Evolutionary conservation across 768 basidiomycete species (phyloP).

Genomic region (Tricholoma sp.): DNA sequence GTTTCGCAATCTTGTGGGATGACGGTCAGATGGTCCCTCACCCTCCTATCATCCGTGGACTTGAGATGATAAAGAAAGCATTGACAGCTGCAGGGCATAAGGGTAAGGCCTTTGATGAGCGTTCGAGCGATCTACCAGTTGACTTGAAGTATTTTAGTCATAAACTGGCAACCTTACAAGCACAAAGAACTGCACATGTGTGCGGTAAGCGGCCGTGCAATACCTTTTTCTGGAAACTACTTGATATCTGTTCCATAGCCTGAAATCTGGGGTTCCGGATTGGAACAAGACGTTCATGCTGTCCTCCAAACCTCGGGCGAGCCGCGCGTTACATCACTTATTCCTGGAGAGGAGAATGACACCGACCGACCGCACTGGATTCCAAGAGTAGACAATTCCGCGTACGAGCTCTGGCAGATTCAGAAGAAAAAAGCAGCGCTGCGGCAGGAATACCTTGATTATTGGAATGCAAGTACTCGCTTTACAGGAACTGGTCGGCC

Average conservation of each 20-base stretch:
- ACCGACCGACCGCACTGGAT: not conserved
- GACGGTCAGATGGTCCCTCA: slow-evolving; percentile 56
- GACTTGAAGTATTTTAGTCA: slow-evolving; percentile 34
- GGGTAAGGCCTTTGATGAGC: slow-evolving; percentile 31
- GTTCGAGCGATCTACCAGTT: not conserved
- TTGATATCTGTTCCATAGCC: slow-evolving; percentile 17
- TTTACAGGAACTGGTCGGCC: slow-evolving; percentile 65
- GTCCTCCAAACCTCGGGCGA: slow-evolving; percentile 41
- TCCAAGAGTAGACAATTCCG: slow-evolving; percentile 13
- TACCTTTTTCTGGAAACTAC: no score
- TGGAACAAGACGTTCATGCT: slow-evolving; percentile 39
- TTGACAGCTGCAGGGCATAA: slow-evolving; percentile 59
- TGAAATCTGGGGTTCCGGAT: slow-evolving; percentile 42
- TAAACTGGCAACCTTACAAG: slow-evolving; percentile 61
- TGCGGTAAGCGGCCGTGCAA: slow-evolving; percentile 28
- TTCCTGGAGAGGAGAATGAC: slow-evolving; percentile 21
- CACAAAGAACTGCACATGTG: slow-evolving; percentile 40
- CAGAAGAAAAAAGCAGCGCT: slow-evolving; percentile 47
- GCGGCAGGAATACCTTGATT: slow-evolving; percentile 52
- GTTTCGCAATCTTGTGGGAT: slow-evolving; percentile 64
- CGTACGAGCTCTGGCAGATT: slow-evolving; percentile 65
- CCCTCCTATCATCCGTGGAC: slow-evolving; percentile 58
- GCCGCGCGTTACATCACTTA: slow-evolving; percentile 49
- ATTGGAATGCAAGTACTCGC: slow-evolving; percentile 51
- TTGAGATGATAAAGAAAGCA: slow-evolving; percentile 52